Percentiles rank a stretch among this genome's conserved stretches.
Conservation (phyloP, 2,329 filamentous ascomycete species). For the Thermothelomyces thermophilus region DNA sequence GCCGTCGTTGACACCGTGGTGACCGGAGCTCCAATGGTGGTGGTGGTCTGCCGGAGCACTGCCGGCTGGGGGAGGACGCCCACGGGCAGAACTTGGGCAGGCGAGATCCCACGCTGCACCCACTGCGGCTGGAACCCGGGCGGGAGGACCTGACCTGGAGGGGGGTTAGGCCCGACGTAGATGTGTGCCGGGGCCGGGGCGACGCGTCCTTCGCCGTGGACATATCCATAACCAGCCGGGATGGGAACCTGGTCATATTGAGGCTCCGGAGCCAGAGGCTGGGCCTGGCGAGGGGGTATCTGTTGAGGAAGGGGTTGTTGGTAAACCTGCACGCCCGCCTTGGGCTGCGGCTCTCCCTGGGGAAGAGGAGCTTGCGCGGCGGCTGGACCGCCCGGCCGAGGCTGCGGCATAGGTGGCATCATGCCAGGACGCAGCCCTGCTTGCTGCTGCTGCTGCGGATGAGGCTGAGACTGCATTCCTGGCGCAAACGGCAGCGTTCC, state of each 20-base stretch:
- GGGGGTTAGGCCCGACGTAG: constrained; percentile 18
- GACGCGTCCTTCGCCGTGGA: constrained; percentile 23
- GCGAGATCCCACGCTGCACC: constrained; percentile 1
- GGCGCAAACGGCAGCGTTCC: constrained; percentile 7
- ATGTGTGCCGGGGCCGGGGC: constrained; percentile 21
- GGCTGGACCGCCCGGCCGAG: constrained; percentile 4
- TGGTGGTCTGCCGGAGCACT: not conserved
- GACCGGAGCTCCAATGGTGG: not conserved
- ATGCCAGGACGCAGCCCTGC: constrained; percentile 6
- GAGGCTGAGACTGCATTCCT: not conserved
- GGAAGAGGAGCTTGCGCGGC: not conserved
- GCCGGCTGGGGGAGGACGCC: constrained; percentile 3
- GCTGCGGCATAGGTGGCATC: not conserved
- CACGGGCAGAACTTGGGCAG: not conserved
- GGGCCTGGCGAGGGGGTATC: constrained; percentile 6
- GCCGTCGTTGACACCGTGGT: not conserved
- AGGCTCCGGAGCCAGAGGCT: constrained; percentile 16
- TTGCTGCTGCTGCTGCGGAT: constrained; percentile 1
- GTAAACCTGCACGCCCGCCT: not conserved
- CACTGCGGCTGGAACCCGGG: constrained; percentile 15
- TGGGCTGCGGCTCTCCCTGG: constrained; percentile 3
- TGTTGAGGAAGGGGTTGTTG: constrained; percentile 16
- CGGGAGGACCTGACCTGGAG: constrained; percentile 5
- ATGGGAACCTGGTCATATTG: constrained; percentile 26
- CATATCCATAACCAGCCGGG: constrained; percentile 24